Base-by-base conservation (phyloP, 495 filamentous ascomycete species). In the Friedmanniomyces endolithicus region DNA sequence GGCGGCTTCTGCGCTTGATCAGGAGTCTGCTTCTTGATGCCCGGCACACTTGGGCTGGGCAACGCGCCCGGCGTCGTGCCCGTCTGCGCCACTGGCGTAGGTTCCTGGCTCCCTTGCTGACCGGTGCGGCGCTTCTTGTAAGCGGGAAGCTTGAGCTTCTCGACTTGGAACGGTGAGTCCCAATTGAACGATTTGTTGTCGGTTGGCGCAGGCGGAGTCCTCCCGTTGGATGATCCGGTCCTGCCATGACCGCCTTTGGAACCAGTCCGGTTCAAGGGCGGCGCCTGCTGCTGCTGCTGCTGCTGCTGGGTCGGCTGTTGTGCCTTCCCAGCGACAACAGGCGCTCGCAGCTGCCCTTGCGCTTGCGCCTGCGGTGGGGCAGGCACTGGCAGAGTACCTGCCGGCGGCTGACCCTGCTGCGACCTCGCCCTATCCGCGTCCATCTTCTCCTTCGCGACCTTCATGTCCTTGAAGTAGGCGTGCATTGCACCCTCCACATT, bases 171-270 rank as follows among this genome's bases (percentile, higher is more conserved):
- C 39, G 83, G 78, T 8, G 76, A 75, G 20, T 81, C 82, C 56
- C 90, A 77, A 41, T 75, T 75, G 64, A 86, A 86, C 0, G 83
- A 79, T 35, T 81, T 74, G 40, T 84, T 77, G 0, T 79, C 73
- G 0, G 78, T 85, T n/a, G 84, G 82, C 6, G 84, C 79, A 49
- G 81, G 73, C 12, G 84, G 76, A 16, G 77, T 71, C 39, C 64
- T 65, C 17, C 41, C 52, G 48, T 54, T 59, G 22, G 22, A 1
- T 3, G 54, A 57, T 8, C 41, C 22, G 23, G 55, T 62, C 12
- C 55, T 9, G 4, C 2, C 24, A 16, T 58, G 55, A 12, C 55
- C 50, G 23, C 37, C 48, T 45, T 54, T 48, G 17, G 59, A 48
- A 0, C 24, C 20, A 8, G 52, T 55, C 6, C 29, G 25, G 14